Base-by-base conservation (phyloP, 352 stramenopile genomes). In the Phytophthora cactorum region DNA sequence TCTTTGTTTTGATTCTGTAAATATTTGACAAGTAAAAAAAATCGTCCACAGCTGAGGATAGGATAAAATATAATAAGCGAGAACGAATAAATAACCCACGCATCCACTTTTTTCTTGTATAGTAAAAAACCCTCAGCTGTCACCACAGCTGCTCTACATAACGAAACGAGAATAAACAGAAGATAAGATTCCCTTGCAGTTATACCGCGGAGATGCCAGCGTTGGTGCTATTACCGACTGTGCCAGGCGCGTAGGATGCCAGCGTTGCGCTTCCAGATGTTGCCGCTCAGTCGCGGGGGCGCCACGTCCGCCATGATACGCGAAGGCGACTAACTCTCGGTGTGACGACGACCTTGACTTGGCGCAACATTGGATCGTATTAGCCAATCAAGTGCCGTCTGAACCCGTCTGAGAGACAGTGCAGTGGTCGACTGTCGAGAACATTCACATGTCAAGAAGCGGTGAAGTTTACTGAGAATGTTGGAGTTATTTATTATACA, bases 51-150 rank as follows among this genome's bases (percentile, higher is more conserved):
- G n/a, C n/a, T n/a, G n/a, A n/a, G n/a, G n/a, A 57, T 49, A 22
- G 28, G n/a, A 6, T 28, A 32, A 43, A 52, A 39, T 17, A 50
- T 39, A 47, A 25, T n/a, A 68, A 29, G 39, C 32, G 27, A 22
- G 52, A 15, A 34, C 47, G 27, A 50, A 44, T 29, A 47, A 50
- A 54, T 15, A 34, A 59, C 44, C 27, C 68, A 86, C 72, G 62
- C 72, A 59, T 87, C 74, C 10, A 57, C 60, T 60, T 88, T 89
- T 77, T 90, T 93, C 66, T 82, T 87, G 60, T 92, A 93, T 31
- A 70, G 60, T 51, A 93, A 59, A 74, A 86, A 84, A 0, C 83
- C 86, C n/a, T 91, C 83, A 17, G 66, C 59, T 41, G 86, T 89
- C 41, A 93, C 77, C 3, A 80, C 51, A 53, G 78, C 80, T 9